Evolutionary conservation across 352 stramenopile species (phyloP).

Genomic region (Globisporangium alternatum): DNA sequence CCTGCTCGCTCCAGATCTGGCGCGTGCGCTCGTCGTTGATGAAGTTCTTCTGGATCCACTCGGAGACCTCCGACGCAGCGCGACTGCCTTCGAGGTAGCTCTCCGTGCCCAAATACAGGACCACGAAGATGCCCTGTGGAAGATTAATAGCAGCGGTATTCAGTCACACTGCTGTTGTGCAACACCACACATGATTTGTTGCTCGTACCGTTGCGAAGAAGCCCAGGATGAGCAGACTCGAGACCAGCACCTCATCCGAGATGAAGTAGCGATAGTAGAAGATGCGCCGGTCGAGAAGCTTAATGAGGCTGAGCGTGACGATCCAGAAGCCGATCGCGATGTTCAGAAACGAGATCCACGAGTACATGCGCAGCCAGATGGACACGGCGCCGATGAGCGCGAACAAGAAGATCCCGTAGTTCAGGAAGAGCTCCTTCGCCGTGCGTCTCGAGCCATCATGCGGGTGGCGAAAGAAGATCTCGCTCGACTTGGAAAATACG

Average conservation of each 20-base stretch:
- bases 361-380: slow-evolving; percentile 86
- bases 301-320: slow-evolving; percentile 61
- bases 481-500: slow-evolving; percentile 71
- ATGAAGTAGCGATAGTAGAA: slow-evolving; percentile 90
- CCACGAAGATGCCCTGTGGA: slow-evolving; percentile 66
- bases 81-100: slow-evolving; percentile 85
- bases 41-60: slow-evolving; percentile 85
- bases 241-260: slow-evolving; percentile 86
- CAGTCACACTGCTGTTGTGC: not conserved
- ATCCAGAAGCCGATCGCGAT: slow-evolving; percentile 69
- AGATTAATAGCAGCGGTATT: slow-evolving; percentile 4
- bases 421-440: slow-evolving; percentile 82
- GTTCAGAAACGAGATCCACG: slow-evolving; percentile 77
- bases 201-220: slow-evolving; percentile 75
- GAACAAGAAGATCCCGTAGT: slow-evolving; percentile 87
- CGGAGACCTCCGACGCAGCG: slow-evolving; percentile 63
- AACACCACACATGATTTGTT: too few species aligned
- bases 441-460: slow-evolving; percentile 57
- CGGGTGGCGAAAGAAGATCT: slow-evolving; percentile 78
- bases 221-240: slow-evolving; percentile 68
- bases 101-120: slow-evolving; percentile 81
- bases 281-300: slow-evolving; percentile 78
- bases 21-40: slow-evolving; percentile 85
- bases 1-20: slow-evolving; percentile 80
- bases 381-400: slow-evolving; percentile 78